Evolutionary conservation across 306 rosid species (phyloP), one percentile per base, ranked within the genome.

Genomic region (Prinsepia uniflora): DNA sequence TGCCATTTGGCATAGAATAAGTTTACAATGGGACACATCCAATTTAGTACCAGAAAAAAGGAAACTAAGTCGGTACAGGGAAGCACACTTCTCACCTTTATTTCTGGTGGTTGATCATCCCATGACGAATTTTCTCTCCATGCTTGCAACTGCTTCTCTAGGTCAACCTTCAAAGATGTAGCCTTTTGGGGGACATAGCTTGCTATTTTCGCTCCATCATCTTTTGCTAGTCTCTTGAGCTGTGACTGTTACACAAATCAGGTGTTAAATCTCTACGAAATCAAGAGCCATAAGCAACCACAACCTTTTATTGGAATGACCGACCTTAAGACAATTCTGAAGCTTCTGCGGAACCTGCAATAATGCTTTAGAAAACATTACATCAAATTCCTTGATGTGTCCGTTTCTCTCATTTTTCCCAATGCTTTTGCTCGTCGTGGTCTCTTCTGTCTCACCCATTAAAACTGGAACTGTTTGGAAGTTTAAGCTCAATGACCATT

Each of bases 91-190:
- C 78, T 76, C 65, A 94, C 99, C 97, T 91, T 85, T 74, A 91
- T 67, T 55, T 81, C 66, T 12, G 92, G 80, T 63, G 90, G 79
- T 76, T 80, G 85, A 80, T 91, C 97, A 60, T 30, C 84, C 99
- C 99, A 94, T 43, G 87, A 84, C 72, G 96, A 96, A 71, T 91
- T 91, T 77, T 86, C 91, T 82, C 82, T 84, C 99, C 97, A 94
- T 18, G 90, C 91, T 73, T 76, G 89, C 80, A 94, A 24, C 81
- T 94, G 99, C 82, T 87, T 92, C 76, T 85, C 79, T 55, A 89
- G 66, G 57, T 91, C 97, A 85, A 70, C 85, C 78, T 87, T 90
- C 76, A 86, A 87, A 68, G 76, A 76, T 68, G 74, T 47, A 62
- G 75, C 79, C 42, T 67, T 71, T 75, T 70, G 81, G 18, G 79